Percentiles rank a stretch among this genome's conserved stretches.
Conservation (phyloP, 2,329 filamentous ascomycete genomes). For the Knufia petricola region DNA sequence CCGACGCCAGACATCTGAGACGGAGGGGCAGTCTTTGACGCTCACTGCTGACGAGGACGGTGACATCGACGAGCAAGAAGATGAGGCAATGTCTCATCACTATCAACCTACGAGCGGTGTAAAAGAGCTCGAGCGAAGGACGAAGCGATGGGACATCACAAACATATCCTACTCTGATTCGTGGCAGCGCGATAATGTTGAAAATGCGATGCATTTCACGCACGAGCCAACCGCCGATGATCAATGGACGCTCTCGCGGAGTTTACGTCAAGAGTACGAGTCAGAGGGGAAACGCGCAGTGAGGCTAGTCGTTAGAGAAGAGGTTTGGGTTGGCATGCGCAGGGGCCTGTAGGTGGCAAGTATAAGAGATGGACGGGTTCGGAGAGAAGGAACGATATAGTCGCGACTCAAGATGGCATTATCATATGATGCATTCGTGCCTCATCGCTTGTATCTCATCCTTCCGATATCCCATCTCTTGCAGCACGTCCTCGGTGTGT, state of each 20-base stretch:
- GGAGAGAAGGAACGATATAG: background rate
- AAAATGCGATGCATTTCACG: background rate
- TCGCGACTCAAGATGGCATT: background rate
- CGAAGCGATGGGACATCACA: background rate
- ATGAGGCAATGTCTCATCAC: too few relatives aligned
- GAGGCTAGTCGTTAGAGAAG: background rate
- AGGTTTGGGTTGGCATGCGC: background rate
- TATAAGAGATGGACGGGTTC: too few relatives aligned
- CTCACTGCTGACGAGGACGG: background rate
- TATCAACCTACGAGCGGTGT: background rate
- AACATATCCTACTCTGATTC: background rate
- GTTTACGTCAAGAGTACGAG: background rate
- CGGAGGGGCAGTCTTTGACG: background rate
- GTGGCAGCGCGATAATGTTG: background rate
- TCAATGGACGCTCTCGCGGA: background rate
- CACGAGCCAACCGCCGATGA: conserved; percentile 6
- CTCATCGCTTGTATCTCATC: conserved; percentile 18
- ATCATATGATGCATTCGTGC: conserved; percentile 15
- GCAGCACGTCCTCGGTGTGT: conserved; percentile 18
- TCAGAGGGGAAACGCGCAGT: background rate
- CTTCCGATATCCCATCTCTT: conserved; percentile 14
- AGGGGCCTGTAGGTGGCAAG: background rate
- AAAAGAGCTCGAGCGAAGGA: background rate
- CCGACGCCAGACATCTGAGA: background rate
- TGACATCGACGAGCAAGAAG: too few relatives aligned